These are phyloP conservation scores for Melaleuca alternifolia DNA, from an alignment of 345 rosid species.

Conservation along the genomic window DNA sequence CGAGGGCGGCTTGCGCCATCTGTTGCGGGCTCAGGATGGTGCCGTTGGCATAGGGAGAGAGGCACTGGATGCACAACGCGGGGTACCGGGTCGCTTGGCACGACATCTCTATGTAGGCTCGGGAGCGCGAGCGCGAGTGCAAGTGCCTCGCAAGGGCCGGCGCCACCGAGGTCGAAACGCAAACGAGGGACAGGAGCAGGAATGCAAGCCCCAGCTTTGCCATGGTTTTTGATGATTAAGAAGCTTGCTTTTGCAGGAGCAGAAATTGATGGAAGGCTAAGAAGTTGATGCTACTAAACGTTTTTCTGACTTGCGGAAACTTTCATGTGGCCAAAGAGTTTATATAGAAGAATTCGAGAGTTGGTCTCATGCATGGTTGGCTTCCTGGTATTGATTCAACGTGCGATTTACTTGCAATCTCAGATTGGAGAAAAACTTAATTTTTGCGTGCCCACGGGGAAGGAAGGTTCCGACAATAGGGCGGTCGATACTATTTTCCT, in stretches of 20 bases:
- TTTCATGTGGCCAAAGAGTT: background rate
- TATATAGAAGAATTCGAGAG: background rate
- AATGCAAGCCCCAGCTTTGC: background rate
- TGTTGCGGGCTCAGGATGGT: conserved; percentile 35
- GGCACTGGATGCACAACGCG: conserved; percentile 36
- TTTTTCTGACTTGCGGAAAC: background rate
- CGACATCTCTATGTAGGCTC: conserved; percentile 28
- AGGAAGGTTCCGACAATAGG: background rate
- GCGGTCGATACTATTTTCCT: background rate
- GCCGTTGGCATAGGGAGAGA: conserved; percentile 28
- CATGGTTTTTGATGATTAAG: background rate
- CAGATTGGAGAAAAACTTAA: background rate
- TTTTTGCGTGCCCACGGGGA: background rate
- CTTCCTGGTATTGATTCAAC: background rate
- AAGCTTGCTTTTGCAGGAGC: background rate
- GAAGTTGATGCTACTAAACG: background rate
- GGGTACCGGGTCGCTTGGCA: conserved; percentile 56
- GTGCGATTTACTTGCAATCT: background rate
- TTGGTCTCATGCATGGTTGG: background rate
- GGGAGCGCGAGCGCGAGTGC: background rate
- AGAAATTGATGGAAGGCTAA: background rate
- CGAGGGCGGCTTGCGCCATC: conserved; percentile 49
- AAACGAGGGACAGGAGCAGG: background rate
- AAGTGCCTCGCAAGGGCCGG: background rate
- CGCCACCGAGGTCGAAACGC: background rate